A percentile compares a stretch with the other conserved stretches of the same genome.
These are phyloP conservation scores for Gnomoniopsis sp. DNA, from an alignment of 2,329 filamentous ascomycete species.

Conservation along the genomic window DNA sequence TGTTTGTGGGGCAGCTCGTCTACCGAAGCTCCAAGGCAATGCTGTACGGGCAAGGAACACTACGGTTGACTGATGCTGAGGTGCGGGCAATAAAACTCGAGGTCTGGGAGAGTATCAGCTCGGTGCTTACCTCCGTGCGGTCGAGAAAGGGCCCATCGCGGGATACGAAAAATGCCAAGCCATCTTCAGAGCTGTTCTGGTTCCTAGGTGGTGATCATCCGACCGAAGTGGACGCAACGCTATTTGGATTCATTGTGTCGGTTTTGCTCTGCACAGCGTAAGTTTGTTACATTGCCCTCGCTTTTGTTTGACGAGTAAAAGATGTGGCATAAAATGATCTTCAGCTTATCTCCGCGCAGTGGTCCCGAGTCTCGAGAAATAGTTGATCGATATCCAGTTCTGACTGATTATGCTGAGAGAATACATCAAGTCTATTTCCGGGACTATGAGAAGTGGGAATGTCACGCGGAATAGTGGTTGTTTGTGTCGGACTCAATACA, in stretches of 20 bases:
- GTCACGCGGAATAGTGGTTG: too few relatives aligned
- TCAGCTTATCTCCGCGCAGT: too few relatives aligned
- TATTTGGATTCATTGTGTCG: constrained; percentile 58
- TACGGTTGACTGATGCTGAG: constrained; percentile 48
- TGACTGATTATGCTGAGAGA: constrained; percentile 53
- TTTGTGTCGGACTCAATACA: too few relatives aligned
- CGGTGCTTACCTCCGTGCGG: constrained; percentile 31
- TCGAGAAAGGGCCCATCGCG: constrained; percentile 27
- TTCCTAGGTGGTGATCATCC: constrained; percentile 48
- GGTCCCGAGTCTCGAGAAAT: constrained; percentile 43
- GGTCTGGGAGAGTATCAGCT: constrained; percentile 51
- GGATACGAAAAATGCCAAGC: background rate
- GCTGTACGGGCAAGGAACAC: constrained; percentile 55
- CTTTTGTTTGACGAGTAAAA: background rate
- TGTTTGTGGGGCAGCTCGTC: constrained; percentile 47
- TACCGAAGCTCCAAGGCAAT: constrained; percentile 39
- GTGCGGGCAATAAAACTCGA: constrained; percentile 41
- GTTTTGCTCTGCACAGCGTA: constrained; percentile 51
- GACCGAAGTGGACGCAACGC: constrained; percentile 52
- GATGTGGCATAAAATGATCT: too few relatives aligned
- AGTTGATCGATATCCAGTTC: constrained; percentile 41
- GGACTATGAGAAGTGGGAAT: constrained; percentile 46
- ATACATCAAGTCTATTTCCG: constrained; percentile 57
- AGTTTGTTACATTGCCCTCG: constrained; percentile 27
- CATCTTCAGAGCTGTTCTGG: constrained; percentile 48